Conservation (phyloP, 352 stramenopile genomes). For the Pythium myriotylum region DNA sequence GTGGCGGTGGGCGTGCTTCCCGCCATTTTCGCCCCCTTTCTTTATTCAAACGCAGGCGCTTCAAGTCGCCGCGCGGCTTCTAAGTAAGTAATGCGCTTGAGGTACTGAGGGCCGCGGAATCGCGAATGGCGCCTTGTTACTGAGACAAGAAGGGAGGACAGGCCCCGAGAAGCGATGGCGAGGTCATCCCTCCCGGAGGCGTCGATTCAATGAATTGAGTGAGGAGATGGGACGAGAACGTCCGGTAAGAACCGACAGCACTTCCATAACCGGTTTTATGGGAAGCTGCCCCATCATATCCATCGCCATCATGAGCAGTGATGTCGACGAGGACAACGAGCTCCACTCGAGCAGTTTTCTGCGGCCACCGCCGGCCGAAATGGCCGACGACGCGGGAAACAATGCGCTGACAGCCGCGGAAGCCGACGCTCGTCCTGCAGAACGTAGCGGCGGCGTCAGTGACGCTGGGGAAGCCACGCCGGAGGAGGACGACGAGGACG, state of each 20-base stretch:
- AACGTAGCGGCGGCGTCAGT: too few relatives aligned
- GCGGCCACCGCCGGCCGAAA: neutral
- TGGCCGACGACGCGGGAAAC: neutral
- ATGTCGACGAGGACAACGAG: constrained; percentile 24
- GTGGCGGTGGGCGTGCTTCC: constrained; percentile 16
- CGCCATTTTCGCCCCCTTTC: constrained; percentile 29
- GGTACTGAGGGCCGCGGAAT: constrained; percentile 25
- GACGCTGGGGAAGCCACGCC: too few relatives aligned
- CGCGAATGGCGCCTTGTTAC: constrained; percentile 20
- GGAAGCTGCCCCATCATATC: too few relatives aligned
- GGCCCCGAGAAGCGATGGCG: neutral
- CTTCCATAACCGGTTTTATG: too few relatives aligned
- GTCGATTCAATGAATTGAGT: constrained; percentile 28
- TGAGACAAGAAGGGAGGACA: constrained; percentile 27
- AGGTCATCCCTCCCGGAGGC: constrained; percentile 24
- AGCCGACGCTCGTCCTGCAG: too few relatives aligned
- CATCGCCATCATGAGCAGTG: constrained; percentile 14
- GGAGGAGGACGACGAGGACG: constrained; percentile 32
- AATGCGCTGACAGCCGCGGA: too few relatives aligned
- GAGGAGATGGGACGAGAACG: neutral
- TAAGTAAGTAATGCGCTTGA: constrained; percentile 17
- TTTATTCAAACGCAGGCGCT: constrained; percentile 7
- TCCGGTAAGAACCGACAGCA: neutral
- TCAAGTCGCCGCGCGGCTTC: neutral
- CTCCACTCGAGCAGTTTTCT: constrained; percentile 26